Evolutionary conservation across 805 yeast genomes (phyloP).

Genomic region (Lachancea quebecensis): DNA sequence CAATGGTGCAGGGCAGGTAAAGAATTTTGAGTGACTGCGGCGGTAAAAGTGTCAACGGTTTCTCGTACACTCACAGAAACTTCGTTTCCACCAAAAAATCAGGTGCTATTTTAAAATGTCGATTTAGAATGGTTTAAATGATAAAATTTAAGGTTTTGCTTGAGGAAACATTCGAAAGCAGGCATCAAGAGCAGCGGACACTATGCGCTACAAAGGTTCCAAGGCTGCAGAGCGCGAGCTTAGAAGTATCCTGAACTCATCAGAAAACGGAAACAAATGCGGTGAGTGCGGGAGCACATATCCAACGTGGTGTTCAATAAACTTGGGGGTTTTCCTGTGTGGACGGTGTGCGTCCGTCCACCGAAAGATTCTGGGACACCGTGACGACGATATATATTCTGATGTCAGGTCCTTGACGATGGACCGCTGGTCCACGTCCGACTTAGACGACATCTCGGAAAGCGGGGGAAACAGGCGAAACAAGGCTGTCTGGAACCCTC

Average conservation of each 20-base stretch:
- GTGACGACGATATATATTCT: slow-evolving; percentile 41
- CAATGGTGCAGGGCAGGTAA: no score
- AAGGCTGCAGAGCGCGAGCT: slow-evolving; percentile 40
- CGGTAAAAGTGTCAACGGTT: no score
- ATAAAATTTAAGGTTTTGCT: no score
- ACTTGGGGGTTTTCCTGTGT: slow-evolving; percentile 66
- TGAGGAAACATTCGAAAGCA: no score
- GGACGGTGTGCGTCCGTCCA: slow-evolving; percentile 82
- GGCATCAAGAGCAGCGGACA: neutral
- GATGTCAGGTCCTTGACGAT: slow-evolving; percentile 64
- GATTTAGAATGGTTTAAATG: no score
- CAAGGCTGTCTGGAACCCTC: slow-evolving; percentile 59
- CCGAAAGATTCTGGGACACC: slow-evolving; percentile 47
- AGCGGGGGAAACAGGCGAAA: slow-evolving; percentile 60
- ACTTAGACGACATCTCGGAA: slow-evolving; percentile 38
- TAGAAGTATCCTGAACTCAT: slow-evolving; percentile 50
- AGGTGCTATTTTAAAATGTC: no score
- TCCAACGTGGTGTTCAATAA: slow-evolving; percentile 43
- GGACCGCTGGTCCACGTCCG: slow-evolving; percentile 59
- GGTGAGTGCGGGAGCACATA: slow-evolving; percentile 68
- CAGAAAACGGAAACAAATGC: slow-evolving; percentile 60
- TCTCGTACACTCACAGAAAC: no score
- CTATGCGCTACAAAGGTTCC: slow-evolving; percentile 11
- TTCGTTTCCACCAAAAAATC: no score
- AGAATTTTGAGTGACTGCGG: no score